Evolutionary conservation across 2,329 filamentous ascomycete genomes (phyloP).

Genomic region (Stagonosporopsis vannaccii): DNA sequence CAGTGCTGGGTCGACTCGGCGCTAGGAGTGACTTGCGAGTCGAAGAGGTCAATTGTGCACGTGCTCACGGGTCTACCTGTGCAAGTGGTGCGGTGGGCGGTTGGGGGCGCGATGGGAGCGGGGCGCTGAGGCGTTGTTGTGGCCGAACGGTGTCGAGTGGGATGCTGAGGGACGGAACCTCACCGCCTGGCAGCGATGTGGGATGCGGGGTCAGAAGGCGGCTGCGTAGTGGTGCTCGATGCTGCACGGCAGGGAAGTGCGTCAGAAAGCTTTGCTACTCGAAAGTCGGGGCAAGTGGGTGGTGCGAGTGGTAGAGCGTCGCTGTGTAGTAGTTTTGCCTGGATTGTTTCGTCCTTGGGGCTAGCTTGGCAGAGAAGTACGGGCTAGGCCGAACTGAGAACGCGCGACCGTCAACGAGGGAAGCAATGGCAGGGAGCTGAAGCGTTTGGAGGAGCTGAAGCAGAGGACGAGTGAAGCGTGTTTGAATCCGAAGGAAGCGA

Average conservation of each 20-base stretch:
- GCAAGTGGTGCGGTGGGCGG: conserved; percentile 38
- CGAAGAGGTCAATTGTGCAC: conserved; percentile 39
- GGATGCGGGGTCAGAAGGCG: conserved; percentile 25
- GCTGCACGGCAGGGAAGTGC: conserved; percentile 34
- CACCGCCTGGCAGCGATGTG: conserved; percentile 45
- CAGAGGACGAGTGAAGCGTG: conserved; percentile 2
- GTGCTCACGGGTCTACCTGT: conserved; percentile 37
- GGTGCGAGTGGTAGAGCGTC: conserved; percentile 39
- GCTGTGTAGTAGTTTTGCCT: conserved; percentile 36
- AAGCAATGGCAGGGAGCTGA: conserved; percentile 5
- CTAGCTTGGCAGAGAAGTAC: conserved; percentile 26
- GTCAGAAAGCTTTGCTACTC: conserved; percentile 26
- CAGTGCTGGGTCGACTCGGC: conserved; percentile 46
- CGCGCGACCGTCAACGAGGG: conserved; percentile 25
- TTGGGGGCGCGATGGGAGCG: conserved; percentile 39
- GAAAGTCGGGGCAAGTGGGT: conserved; percentile 30
- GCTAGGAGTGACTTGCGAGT: conserved; percentile 31
- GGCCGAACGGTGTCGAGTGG: conserved; percentile 45
- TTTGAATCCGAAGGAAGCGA: conserved; percentile 9
- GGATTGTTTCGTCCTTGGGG: conserved; percentile 31
- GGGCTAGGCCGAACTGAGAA: conserved; percentile 29
- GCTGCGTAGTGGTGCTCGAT: conserved; percentile 25
- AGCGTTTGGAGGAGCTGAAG: not conserved
- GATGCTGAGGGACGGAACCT: conserved; percentile 42
- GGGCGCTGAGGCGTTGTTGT: conserved; percentile 46